Percentiles rank a stretch among this genome's conserved stretches.
phyloP scores from a whole-genome alignment of 352 stramenopile species.

The Pythium utonaiense region DNA sequence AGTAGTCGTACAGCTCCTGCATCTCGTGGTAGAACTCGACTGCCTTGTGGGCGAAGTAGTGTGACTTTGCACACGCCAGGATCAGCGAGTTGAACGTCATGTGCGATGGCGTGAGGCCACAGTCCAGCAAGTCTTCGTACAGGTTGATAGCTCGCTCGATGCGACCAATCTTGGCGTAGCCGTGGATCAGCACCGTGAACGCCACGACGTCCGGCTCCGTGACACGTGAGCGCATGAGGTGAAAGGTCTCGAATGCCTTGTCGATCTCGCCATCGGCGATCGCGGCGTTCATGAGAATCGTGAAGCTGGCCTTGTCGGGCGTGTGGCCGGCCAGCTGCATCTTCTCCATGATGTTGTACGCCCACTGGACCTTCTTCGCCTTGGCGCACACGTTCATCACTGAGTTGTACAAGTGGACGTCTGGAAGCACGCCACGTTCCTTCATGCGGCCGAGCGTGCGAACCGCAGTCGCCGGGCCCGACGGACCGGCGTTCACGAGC shows the following conservation, averaged over 20 bases:
- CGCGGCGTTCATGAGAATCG: slow-evolving; percentile 73
- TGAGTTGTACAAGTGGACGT: slow-evolving; percentile 67
- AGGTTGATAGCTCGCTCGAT: slow-evolving; percentile 75
- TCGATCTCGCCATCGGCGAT: slow-evolving; percentile 72
- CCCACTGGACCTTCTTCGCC: slow-evolving; percentile 52
- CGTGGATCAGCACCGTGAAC: slow-evolving; percentile 72
- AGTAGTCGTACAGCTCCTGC: slow-evolving; percentile 84
- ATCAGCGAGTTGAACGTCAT: slow-evolving; percentile 82
- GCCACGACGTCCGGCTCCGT: slow-evolving; percentile 65
- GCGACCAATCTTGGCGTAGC: slow-evolving; percentile 66
- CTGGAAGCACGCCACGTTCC: slow-evolving; percentile 53
- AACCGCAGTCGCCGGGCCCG: slow-evolving; percentile 46
- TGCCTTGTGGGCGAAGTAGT: slow-evolving; percentile 83
- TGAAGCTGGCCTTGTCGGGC: slow-evolving; percentile 68
- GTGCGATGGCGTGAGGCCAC: slow-evolving; percentile 56
- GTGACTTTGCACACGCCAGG: slow-evolving; percentile 77
- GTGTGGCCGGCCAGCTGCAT: slow-evolving; percentile 74
- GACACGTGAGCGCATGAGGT: slow-evolving; percentile 76
- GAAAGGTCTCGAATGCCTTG: slow-evolving; percentile 82
- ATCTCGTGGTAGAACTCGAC: slow-evolving; percentile 86
- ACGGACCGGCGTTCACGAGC: slow-evolving; percentile 40
- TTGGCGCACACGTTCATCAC: slow-evolving; percentile 84
- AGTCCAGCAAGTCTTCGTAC: slow-evolving; percentile 72
- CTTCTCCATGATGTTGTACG: slow-evolving; percentile 85
- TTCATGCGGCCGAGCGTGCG: slow-evolving; percentile 80